Percentiles rank a stretch among this genome's conserved stretches.
These are phyloP conservation scores for Rubia peregrina DNA, from an alignment of 305 asterid genomes.

Conservation along the genomic window DNA sequence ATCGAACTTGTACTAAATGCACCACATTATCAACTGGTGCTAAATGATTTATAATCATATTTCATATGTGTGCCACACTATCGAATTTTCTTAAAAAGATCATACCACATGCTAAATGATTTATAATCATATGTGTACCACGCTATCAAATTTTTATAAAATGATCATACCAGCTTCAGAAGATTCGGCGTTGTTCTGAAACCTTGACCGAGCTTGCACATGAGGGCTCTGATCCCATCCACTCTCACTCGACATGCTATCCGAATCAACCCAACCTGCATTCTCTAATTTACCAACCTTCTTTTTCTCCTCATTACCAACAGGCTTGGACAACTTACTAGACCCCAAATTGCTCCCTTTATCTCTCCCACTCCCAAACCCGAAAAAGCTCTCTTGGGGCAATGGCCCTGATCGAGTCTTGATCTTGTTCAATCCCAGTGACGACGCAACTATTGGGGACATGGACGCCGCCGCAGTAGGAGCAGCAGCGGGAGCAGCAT, in stretches of 20 bases:
- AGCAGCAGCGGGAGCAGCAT: conserved; percentile 21
- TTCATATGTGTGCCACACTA: background rate
- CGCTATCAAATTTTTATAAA: background rate
- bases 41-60: too few species aligned
- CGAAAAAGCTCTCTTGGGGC: conserved; percentile 96
- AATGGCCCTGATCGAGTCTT: conserved; percentile 99
- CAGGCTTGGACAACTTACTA: conserved; percentile 73
- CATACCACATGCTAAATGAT: conserved; percentile 35
- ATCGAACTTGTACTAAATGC: background rate
- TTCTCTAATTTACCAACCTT: conserved; percentile 31
- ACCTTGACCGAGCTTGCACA: conserved; percentile 57
- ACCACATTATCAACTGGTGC: too few species aligned
- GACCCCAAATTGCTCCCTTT: conserved; percentile 65
- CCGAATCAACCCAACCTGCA: conserved; percentile 43
- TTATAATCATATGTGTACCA: background rate
- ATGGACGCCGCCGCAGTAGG: conserved; percentile 34
- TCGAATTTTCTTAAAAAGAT: background rate
- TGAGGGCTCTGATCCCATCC: conserved; percentile 70
- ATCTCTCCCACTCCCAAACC: conserved; percentile 57
- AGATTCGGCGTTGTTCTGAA: conserved; percentile 70
- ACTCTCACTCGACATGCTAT: conserved; percentile 59
- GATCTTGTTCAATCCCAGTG: conserved; percentile 92
- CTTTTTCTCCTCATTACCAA: conserved; percentile 38
- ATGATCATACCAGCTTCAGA: conserved; percentile 64
- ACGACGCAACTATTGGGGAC: conserved; percentile 96